Evolutionary conservation across 495 filamentous ascomycete species (phyloP), one percentile per base, ranked within the genome.

Genomic region (Annulohypoxylon stygium): DNA sequence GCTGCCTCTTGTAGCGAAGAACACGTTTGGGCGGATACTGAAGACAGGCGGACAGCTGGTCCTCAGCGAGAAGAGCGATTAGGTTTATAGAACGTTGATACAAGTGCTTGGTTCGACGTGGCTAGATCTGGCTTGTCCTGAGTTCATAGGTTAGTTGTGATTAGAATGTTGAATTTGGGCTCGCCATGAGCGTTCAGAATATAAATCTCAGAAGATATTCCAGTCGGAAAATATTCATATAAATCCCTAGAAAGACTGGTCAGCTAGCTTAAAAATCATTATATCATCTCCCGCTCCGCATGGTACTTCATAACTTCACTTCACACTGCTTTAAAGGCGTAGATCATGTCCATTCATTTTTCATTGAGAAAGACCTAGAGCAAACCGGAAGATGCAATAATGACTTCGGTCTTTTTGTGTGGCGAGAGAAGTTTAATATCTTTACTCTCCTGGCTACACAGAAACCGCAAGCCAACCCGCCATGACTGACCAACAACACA

Each of bases 11-110:
- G 60, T 78, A 54, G 76, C 77, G 36, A 72, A 73, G 61, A 69
- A 67, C 37, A 60, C 81, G 25, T 79, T 84, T 45, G 75, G 80
- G 53, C 78, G 78, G 37, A 36, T 85, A 58, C 61, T 87, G 48
- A 71, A 60, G 66, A 69, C 71, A 54, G 83, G 82, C 1, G 75
- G 75, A 1, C 79, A 79, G 75, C 18, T 82, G 43, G 48, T 83
- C 1, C 64, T 73, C n/a, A 45, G 67, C 16, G 75, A 81, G 8
- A 71, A 78, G 51, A 54, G 39, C 30, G 50, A 59, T 18, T 23
- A 9, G 34, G 25, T 43, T 34, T 10, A 20, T 14, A 11, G 7
- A 10, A n/a, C 41, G 16, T 30, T 2, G 47, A 26, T 67, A 37
- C 36, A 4, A 2, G 3, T 30, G 30, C 5, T 30, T 30, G 5